Evolutionary conservation across 805 yeast genomes (phyloP).

Genomic region (Sugiyamaella americana): DNA sequence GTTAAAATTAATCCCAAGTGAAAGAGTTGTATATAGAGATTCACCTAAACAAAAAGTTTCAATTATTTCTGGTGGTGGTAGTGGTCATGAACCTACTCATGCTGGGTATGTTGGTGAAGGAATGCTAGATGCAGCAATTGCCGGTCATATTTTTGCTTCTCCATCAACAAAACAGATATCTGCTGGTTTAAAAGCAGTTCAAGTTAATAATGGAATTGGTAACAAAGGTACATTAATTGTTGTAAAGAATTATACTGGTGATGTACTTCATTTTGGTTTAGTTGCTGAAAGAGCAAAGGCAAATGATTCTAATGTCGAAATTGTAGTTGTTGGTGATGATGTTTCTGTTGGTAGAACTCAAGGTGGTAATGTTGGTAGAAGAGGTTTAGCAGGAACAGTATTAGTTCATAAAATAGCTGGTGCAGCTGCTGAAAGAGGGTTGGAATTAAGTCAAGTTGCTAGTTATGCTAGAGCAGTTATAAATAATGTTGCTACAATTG

Average conservation of each 20-base stretch:
- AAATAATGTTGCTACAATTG: conserved; percentile 71
- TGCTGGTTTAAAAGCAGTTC: conserved; percentile 58
- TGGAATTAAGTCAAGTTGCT: conserved; percentile 48
- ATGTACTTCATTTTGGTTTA: conserved; percentile 84
- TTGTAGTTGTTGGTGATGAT: conserved; percentile 81
- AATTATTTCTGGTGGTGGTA: conserved; percentile 85
- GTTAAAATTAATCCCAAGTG: conserved; percentile 47
- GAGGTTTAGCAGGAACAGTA: conserved; percentile 91
- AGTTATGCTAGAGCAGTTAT: conserved; percentile 56
- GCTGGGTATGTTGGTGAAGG: conserved; percentile 88
- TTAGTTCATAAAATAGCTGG: conserved; percentile 83
- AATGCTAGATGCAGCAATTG: conserved; percentile 76
- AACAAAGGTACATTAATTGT: conserved; percentile 66
- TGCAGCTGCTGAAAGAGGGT: conserved; percentile 46
- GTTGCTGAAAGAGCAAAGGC: conserved; percentile 85
- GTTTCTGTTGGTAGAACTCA: conserved; percentile 89
- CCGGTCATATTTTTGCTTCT: conserved; percentile 89
- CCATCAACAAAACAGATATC: conserved; percentile 87
- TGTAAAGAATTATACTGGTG: conserved; percentile 93
- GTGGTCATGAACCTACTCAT: conserved; percentile 94
- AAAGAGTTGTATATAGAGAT: conserved; percentile 25
- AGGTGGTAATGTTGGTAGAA: conserved; percentile 86
- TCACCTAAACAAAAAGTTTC: conserved; percentile 39
- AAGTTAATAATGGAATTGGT: conserved; percentile 17
- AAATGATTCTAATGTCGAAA: conserved; percentile 63